phyloP scores from a whole-genome alignment of 2,329 filamentous ascomycete species.

The Achaetomium macrosporum region DNA sequence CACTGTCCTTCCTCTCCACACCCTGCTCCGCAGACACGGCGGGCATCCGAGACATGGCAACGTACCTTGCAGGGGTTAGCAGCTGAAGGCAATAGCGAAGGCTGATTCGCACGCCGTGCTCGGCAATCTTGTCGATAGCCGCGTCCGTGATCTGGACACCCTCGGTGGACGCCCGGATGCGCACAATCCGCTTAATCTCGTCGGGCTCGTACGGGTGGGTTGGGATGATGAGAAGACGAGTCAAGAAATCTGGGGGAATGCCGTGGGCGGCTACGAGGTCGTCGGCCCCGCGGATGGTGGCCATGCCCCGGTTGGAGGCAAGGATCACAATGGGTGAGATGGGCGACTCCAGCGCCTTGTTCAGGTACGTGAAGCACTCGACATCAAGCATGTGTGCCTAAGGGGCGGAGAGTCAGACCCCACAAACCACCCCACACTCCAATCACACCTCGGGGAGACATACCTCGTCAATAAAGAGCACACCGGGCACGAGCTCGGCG shows the following conservation, averaged over 20 bases:
- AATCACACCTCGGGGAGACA: constrained; percentile 21
- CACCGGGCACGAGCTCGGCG: constrained; percentile 94
- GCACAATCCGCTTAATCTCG: constrained; percentile 90
- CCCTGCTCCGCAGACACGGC: constrained; percentile 26
- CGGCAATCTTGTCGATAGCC: constrained; percentile 79
- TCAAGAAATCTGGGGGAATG: constrained; percentile 87
- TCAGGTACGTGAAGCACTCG: constrained; percentile 98
- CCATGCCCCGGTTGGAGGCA: constrained; percentile 92
- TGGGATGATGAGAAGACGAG: constrained; percentile 90
- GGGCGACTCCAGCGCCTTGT: constrained; percentile 90
- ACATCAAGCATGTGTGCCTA: constrained; percentile 99
- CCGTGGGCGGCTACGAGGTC: constrained; percentile 84
- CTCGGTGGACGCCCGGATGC: constrained; percentile 77
- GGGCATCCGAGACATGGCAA: constrained; percentile 21
- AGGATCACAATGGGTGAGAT: constrained; percentile 97
- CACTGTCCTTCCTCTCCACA: neutral
- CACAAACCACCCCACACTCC: neutral
- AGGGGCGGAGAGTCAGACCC: constrained; percentile 24
- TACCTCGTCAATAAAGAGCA: constrained; percentile 98
- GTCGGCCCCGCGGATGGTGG: constrained; percentile 81
- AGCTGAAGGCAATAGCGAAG: constrained; percentile 90
- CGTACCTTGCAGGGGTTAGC: constrained; percentile 72
- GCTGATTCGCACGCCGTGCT: constrained; percentile 83
- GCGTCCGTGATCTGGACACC: constrained; percentile 71
- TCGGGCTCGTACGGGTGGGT: constrained; percentile 82